These are phyloP conservation scores for Candida ovalis DNA, from an alignment of 805 yeast species.

Conservation along the genomic window DNA sequence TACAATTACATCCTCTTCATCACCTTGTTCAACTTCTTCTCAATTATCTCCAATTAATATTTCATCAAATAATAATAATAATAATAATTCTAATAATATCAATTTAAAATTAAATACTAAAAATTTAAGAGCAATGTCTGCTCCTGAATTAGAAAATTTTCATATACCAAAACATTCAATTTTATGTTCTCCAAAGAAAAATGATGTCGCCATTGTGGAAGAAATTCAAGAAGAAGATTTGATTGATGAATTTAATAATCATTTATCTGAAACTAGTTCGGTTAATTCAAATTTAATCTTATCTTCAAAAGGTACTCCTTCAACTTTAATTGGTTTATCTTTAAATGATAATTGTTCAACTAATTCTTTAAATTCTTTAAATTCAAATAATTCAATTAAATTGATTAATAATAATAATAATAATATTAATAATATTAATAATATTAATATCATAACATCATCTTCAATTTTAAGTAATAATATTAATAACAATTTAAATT, in stretches of 20 bases:
- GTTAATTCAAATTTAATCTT: conserved; percentile 16
- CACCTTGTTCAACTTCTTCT: conserved; percentile 5
- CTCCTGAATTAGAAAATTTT: conserved; percentile 17
- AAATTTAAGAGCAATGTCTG: conserved; percentile 16
- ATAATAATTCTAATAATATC: not conserved
- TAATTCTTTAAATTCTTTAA: conserved; percentile 25
- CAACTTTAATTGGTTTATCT: conserved; percentile 15
- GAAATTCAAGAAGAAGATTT: conserved; percentile 28
- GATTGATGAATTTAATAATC: conserved; percentile 7
- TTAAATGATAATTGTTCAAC: conserved; percentile 23
- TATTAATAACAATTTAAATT: conserved; percentile 13
- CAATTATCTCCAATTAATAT: no score
- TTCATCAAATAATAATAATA: no score
- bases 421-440: conserved; percentile 13
- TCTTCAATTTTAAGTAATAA: no score
- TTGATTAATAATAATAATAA: conserved; percentile 9
- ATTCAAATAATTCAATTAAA: conserved; percentile 16
- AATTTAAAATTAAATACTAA: conserved; percentile 4
- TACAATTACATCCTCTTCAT: conserved; percentile 6
- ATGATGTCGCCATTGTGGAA: conserved; percentile 29
- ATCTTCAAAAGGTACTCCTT: conserved; percentile 16
- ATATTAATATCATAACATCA: conserved; percentile 25
- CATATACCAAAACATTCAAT: conserved; percentile 27
- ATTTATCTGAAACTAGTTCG: conserved; percentile 20
- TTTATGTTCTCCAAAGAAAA: conserved; percentile 27